Base-by-base conservation (phyloP, 352 stramenopile genomes). In the Pythium periplocum region DNA sequence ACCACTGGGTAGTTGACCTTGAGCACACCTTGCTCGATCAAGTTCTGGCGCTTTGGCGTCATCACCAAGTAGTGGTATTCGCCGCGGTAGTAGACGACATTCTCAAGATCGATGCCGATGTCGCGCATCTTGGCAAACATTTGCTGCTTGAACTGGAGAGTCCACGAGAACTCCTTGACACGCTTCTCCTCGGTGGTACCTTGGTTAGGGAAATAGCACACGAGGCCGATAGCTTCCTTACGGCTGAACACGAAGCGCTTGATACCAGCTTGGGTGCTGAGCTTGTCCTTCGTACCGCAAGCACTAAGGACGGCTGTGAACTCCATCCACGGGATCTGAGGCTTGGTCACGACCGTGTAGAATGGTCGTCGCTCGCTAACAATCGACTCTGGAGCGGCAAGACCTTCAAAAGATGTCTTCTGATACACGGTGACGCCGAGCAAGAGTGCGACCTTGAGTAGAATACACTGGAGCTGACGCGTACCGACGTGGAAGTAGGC, bases 41-140 rank as follows among this genome's bases (percentile, higher is more conserved):
- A 57, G 62, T 88, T 92, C 53, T 78, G 72, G 4, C 74, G 75
- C 68, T 86, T 89, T 10, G 82, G 77, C 4, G 83, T 92, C 78
- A 90, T 90, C 6, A 94, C 83, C 35, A 94, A 61, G 64, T 94
- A 94, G 63, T 94, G 83, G 69, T 90, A 88, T 54, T 89, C 79
- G 38, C 83, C 83, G 30, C 80, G 78, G 63, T 92, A 90, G 68
- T 94, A 94, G 62, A 92, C 83, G 40, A 91, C 76, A 51, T 91
- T 91, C 66, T 94, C 83, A 9, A 91, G 57, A 55, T 91, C 78
- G 30, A 94, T 70, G 39, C 76, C 80, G 17, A 81, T 71, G 10
- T 77, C 77, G 40, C 74, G 73, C 70, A 92, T 82, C 66, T 87
- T 79, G 9, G 73, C 79, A 55, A 92, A 92, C 66, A 90, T 74